Evolutionary conservation across 139 green algal genomes (phyloP), one percentile per base, ranked within the genome.

Genomic region (Chlamydomonas incerta): DNA sequence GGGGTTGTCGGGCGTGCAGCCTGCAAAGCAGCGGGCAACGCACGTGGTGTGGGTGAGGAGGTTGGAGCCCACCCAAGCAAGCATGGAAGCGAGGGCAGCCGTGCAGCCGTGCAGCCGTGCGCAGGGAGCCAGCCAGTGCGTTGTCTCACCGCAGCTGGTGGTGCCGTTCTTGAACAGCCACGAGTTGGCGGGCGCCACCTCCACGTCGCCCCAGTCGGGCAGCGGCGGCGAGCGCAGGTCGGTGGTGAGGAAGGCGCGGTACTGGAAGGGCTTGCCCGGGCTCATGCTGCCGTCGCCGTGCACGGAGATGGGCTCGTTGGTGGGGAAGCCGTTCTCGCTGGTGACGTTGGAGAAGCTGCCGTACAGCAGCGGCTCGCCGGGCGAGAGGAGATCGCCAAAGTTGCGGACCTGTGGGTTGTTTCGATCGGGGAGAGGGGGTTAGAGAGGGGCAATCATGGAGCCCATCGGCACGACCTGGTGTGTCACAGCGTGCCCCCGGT

Each of bases 1-100:
- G 21, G 31, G 68, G 68, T 73, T 73, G 33, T 73, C 68, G 18
- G 68, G 34, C 18, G 68, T 73, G 68, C 68, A 73, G 68, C 68
- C n/a, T n/a, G n/a, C n/a, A n/a, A n/a, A n/a, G n/a, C n/a, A n/a
- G n/a, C n/a, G n/a, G n/a, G n/a, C n/a, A n/a, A n/a, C n/a, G n/a
- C n/a, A n/a, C n/a, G n/a, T n/a, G n/a, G n/a, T n/a, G n/a, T n/a
- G n/a, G n/a, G n/a, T n/a, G n/a, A n/a, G n/a, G n/a, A n/a, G n/a
- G n/a, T n/a, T n/a, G n/a, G n/a, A n/a, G n/a, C n/a, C n/a, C n/a
- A n/a, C n/a, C n/a, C n/a, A n/a, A n/a, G n/a, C n/a, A n/a, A n/a
- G n/a, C n/a, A n/a, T n/a, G n/a, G n/a, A n/a, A n/a, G n/a, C n/a
- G n/a, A n/a, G n/a, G n/a, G n/a, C n/a, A n/a, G n/a, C n/a, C n/a